phyloP scores from a whole-genome alignment of 306 rosid species.

The Dalbergia cultrata region DNA sequence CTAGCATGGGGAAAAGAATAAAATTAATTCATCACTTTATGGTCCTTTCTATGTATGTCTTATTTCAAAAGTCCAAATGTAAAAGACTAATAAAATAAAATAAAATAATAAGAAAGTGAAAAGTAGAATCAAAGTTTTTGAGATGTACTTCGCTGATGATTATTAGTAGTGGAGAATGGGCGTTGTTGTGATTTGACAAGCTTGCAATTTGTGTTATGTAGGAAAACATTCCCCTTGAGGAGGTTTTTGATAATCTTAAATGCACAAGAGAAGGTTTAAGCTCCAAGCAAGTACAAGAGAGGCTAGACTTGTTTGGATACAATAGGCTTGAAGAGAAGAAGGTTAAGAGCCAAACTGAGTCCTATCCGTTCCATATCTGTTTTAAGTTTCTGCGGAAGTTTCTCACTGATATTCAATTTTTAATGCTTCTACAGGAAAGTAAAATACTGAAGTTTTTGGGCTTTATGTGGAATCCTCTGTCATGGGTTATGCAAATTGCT shows the following conservation, averaged over 20 bases:
- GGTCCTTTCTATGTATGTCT: too few species aligned
- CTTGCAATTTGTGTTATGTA: slow-evolving; percentile 51
- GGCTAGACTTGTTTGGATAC: slow-evolving; percentile 72
- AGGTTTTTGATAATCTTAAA: slow-evolving; percentile 71
- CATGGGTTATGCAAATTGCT: slow-evolving; percentile 61
- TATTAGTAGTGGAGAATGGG: too few species aligned
- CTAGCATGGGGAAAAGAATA: too few species aligned
- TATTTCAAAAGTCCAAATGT: too few species aligned
- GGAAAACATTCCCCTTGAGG: slow-evolving; percentile 74
- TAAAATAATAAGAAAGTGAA: too few species aligned
- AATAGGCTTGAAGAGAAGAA: slow-evolving; percentile 82
- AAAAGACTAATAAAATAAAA: too few species aligned
- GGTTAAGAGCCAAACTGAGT: slow-evolving; percentile 49
- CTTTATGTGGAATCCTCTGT: slow-evolving; percentile 60
- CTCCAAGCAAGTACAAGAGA: slow-evolving; percentile 61
- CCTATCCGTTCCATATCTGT: not conserved
- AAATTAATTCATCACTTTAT: too few species aligned
- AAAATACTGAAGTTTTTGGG: slow-evolving; percentile 45
- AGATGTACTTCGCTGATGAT: not conserved
- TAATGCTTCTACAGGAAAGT: slow-evolving; percentile 59
- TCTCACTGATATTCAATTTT: slow-evolving; percentile 2
- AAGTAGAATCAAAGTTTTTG: not conserved
- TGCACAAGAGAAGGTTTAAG: slow-evolving; percentile 69
- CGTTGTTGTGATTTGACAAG: not conserved
- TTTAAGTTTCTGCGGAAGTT: slow-evolving; percentile 9